phyloP scores from a whole-genome alignment of 2,329 filamentous ascomycete genomes.

The Microthyrium microscopicum region DNA sequence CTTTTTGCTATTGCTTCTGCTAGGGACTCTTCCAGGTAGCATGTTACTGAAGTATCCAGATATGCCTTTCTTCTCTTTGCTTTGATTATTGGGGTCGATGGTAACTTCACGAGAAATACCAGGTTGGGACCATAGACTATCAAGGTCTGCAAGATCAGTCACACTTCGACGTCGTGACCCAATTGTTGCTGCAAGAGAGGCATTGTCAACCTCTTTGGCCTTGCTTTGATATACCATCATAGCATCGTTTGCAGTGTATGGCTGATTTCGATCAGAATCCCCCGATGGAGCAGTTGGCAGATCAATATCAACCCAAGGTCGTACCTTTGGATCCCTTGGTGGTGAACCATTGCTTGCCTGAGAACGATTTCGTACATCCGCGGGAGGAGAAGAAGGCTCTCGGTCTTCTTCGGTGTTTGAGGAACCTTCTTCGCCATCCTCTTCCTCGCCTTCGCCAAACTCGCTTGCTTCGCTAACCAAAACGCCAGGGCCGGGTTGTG shows the following conservation, averaged over 20 bases:
- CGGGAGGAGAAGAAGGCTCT: background rate
- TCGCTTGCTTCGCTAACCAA: constrained; percentile 23
- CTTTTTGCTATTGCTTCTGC: constrained; percentile 25
- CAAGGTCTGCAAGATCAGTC: no score
- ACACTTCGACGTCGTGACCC: constrained; percentile 48
- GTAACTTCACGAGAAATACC: no score
- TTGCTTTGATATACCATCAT: constrained; percentile 34
- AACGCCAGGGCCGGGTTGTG: constrained; percentile 30
- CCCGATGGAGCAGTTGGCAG: background rate
- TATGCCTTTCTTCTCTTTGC: constrained; percentile 19
- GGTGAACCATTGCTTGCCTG: background rate
- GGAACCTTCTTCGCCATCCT: constrained; percentile 17
- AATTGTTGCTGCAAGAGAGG: constrained; percentile 48
- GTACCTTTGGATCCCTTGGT: background rate
- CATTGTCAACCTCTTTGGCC: constrained; percentile 34
- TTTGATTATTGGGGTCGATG: no score
- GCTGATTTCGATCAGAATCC: no score
- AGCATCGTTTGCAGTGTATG: constrained; percentile 33
- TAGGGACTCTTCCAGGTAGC: no score
- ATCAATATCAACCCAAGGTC: background rate
- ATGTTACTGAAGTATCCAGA: no score
- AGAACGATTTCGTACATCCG: background rate
- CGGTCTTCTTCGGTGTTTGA: constrained; percentile 8
- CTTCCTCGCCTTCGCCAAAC: constrained; percentile 13
- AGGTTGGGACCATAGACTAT: constrained; percentile 42